These are phyloP conservation scores for Dentipellis sp. DNA, from an alignment of 768 basidiomycete genomes.

Conservation along the genomic window DNA sequence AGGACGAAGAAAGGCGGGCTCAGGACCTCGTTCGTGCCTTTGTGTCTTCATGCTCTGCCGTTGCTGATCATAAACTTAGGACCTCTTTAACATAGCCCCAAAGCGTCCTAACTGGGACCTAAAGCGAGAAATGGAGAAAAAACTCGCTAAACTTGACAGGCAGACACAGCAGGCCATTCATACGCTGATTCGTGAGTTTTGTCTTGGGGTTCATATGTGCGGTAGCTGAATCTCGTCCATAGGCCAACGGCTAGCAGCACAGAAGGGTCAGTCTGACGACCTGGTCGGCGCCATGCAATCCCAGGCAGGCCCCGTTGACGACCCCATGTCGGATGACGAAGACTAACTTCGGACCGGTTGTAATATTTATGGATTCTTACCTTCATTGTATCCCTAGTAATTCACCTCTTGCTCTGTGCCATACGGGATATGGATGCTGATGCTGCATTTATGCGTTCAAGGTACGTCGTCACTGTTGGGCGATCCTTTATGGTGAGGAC, in stretches of 20 bases:
- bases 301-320: conserved; percentile 43
- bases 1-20: conserved; percentile 76
- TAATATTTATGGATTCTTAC: not conserved
- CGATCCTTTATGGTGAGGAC: too few species aligned
- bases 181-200: conserved; percentile 76
- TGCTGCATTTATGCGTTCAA: too few species aligned
- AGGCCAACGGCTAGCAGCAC: conserved; percentile 75
- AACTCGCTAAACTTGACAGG: conserved; percentile 79
- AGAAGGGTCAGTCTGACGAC: conserved; percentile 74
- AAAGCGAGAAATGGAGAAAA: conserved; percentile 89
- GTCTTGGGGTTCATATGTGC: not conserved
- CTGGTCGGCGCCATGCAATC: conserved; percentile 79
- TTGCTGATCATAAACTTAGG: conserved; percentile 34
- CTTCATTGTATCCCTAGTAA: not conserved
- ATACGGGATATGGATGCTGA: too few species aligned
- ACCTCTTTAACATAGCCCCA: conserved; percentile 94
- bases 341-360: conserved; percentile 26
- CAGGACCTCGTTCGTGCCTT: conserved; percentile 71
- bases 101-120: conserved; percentile 96
- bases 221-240: not conserved
- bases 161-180: conserved; percentile 91
- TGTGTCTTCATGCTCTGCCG: not conserved
- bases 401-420: not conserved
- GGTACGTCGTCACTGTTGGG: too few species aligned
- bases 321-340: conserved; percentile 52